Evolutionary conservation across 1,139 yeast species (phyloP).

Genomic region (Meyerozyma carpophila): DNA sequence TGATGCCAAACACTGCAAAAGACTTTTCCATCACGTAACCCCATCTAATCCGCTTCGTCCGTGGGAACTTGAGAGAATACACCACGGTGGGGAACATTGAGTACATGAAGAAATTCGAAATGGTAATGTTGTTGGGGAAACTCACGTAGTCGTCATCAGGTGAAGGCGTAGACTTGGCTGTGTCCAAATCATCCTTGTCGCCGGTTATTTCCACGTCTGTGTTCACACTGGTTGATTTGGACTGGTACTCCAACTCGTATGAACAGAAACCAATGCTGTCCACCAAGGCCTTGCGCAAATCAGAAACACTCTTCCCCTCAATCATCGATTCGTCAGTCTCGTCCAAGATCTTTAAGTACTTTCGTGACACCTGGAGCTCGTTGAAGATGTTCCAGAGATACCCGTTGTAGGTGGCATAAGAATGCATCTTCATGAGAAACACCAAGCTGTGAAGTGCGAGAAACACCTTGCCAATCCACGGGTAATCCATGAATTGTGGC

Average conservation of each 20-base stretch:
- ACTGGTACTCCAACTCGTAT: constrained; percentile 54
- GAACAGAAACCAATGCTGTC: constrained; percentile 57
- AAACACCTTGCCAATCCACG: constrained; percentile 88
- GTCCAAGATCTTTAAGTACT: constrained; percentile 19
- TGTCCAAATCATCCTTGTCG: constrained; percentile 7
- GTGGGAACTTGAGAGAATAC: constrained; percentile 72
- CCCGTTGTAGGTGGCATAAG: constrained; percentile 85
- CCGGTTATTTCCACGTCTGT: constrained; percentile 12
- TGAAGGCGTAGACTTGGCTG: constrained; percentile 5
- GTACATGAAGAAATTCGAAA: constrained; percentile 63
- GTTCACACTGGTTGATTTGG: constrained; percentile 18
- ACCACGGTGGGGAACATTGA: constrained; percentile 92
- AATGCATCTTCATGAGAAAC: constrained; percentile 87
- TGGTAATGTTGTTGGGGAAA: constrained; percentile 72
- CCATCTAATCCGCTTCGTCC: constrained; percentile 68
- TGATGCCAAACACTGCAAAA: constrained; percentile 81
- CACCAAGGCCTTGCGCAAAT: constrained; percentile 23
- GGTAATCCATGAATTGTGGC: constrained; percentile 38
- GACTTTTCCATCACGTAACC: constrained; percentile 63
- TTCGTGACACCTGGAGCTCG: constrained; percentile 51
- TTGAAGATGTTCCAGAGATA: constrained; percentile 63
- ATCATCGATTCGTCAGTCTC: constrained; percentile 8
- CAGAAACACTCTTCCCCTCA: constrained; percentile 8
- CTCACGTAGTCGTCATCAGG: constrained; percentile 18
- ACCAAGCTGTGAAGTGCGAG: constrained; percentile 80